Conservation (phyloP, 805 yeast species). For the Candida ponderosae region DNA sequence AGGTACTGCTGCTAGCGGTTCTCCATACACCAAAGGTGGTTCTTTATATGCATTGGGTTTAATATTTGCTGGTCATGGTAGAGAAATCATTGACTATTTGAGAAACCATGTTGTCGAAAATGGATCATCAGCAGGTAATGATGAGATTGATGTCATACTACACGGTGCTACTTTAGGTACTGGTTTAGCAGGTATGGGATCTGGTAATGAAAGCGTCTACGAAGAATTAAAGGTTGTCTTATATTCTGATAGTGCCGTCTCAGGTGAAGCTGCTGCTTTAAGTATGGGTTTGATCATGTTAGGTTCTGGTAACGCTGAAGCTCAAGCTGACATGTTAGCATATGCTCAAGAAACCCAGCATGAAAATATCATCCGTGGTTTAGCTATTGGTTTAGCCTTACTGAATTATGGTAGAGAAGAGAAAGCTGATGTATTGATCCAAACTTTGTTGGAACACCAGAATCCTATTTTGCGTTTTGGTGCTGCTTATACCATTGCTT, state of each 20-base stretch:
- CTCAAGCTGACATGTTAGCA: slow-evolving; percentile 71
- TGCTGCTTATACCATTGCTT: slow-evolving; percentile 88
- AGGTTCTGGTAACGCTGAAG: slow-evolving; percentile 73
- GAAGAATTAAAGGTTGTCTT: slow-evolving; percentile 79
- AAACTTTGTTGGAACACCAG: slow-evolving; percentile 61
- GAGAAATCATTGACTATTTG: slow-evolving; percentile 74
- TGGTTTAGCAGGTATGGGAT: slow-evolving; percentile 96
- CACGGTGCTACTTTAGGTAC: slow-evolving; percentile 96
- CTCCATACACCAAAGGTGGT: slow-evolving; percentile 93
- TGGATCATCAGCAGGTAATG: slow-evolving; percentile 53
- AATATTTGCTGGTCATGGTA: slow-evolving; percentile 93
- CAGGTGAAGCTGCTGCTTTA: slow-evolving; percentile 94
- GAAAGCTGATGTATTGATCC: slow-evolving; percentile 63
- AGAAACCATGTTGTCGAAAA: slow-evolving; percentile 62
- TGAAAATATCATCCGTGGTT: slow-evolving; percentile 90
- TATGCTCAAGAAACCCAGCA: slow-evolving; percentile 95
- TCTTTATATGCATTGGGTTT: slow-evolving; percentile 89
- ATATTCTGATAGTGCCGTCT: slow-evolving; percentile 84
- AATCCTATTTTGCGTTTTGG: slow-evolving; percentile 88
- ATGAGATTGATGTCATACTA: slow-evolving; percentile 71
- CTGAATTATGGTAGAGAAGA: slow-evolving; percentile 82
- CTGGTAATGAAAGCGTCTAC: slow-evolving; percentile 63
- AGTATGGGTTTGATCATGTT: slow-evolving; percentile 95
- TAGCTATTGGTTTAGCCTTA: slow-evolving; percentile 83
- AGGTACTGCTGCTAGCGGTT: slow-evolving; percentile 55